These are phyloP conservation scores for Phytopythium boreale DNA, from an alignment of 352 stramenopile species.

Conservation along the genomic window DNA sequence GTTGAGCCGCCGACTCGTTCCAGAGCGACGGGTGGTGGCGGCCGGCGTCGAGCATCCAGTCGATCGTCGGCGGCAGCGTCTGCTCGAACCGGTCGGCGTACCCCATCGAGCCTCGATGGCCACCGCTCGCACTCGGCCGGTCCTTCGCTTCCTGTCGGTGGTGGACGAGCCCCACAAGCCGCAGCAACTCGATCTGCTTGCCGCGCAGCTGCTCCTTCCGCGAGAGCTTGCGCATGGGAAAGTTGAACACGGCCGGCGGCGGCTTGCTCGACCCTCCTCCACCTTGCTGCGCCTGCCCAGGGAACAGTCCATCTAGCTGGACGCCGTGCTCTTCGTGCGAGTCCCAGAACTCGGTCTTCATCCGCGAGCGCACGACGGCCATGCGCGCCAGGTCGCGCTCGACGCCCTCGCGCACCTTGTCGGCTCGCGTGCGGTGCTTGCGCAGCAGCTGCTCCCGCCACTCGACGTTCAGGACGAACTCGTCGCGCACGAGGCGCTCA, in stretches of 20 bases:
- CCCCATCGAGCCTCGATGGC: neutral
- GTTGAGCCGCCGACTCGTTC: slow-evolving; percentile 19
- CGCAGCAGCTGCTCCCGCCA: slow-evolving; percentile 57
- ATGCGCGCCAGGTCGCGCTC: slow-evolving; percentile 68
- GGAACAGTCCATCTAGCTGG: slow-evolving; percentile 54
- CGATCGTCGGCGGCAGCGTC: slow-evolving; percentile 25
- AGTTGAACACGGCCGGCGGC: slow-evolving; percentile 73
- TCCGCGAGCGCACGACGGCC: slow-evolving; percentile 76
- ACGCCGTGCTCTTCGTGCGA: slow-evolving; percentile 62
- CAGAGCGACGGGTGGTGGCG: slow-evolving; percentile 41
- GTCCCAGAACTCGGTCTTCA: slow-evolving; percentile 92
- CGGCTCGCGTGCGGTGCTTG: slow-evolving; percentile 48
- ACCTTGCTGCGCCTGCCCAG: slow-evolving; percentile 1
- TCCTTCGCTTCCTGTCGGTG: slow-evolving; percentile 45
- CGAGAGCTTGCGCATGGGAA: slow-evolving; percentile 64
- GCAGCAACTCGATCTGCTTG: slow-evolving; percentile 57
- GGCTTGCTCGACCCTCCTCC: neutral
- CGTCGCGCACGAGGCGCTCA: slow-evolving; percentile 74
- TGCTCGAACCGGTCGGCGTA: neutral
- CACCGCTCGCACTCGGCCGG: neutral
- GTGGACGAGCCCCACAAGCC: slow-evolving; percentile 62
- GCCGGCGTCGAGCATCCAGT: slow-evolving; percentile 59
- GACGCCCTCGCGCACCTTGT: slow-evolving; percentile 67
- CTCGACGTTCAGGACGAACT: slow-evolving; percentile 89
- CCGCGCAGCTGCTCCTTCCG: slow-evolving; percentile 43